Conservation (phyloP, 176 grass and related monocot species). For the Oryza coarctata region DNA sequence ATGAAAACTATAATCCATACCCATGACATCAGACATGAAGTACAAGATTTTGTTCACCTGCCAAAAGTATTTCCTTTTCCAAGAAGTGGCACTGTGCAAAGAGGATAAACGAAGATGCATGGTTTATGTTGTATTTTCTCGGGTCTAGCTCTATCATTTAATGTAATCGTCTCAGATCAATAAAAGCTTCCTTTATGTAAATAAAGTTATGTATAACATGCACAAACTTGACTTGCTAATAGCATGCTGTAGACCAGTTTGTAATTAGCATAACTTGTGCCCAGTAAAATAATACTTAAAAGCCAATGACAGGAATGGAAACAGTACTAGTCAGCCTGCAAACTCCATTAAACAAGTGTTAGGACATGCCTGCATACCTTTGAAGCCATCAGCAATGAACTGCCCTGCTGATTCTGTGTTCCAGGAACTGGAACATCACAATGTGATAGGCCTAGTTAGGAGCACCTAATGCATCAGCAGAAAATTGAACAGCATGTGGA, state of each 20-base stretch:
- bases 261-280: not conserved
- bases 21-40: not conserved
- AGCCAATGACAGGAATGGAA: not conserved
- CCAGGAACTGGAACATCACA: constrained; percentile 17
- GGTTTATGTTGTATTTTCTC: too few relatives aligned
- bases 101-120: not conserved
- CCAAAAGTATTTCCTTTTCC: not conserved
- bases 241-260: not conserved
- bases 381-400: too few relatives aligned
- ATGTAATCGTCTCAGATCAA: too few relatives aligned
- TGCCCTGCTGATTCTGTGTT: constrained; percentile 21
- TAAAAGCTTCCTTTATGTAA: too few relatives aligned
- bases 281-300: not conserved
- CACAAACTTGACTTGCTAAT: too few relatives aligned
- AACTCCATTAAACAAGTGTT: not conserved
- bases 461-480: not conserved
- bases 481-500: not conserved
- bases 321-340: not conserved
- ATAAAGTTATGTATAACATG: too few relatives aligned
- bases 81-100: not conserved
- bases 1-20: not conserved
- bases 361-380: too few relatives aligned
- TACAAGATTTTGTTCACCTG: not conserved
- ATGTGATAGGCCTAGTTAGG: not conserved
- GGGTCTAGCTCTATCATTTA: too few relatives aligned